Evolutionary conservation across 2,329 filamentous ascomycete species (phyloP).

Genomic region (Fusarium sublunatum): DNA sequence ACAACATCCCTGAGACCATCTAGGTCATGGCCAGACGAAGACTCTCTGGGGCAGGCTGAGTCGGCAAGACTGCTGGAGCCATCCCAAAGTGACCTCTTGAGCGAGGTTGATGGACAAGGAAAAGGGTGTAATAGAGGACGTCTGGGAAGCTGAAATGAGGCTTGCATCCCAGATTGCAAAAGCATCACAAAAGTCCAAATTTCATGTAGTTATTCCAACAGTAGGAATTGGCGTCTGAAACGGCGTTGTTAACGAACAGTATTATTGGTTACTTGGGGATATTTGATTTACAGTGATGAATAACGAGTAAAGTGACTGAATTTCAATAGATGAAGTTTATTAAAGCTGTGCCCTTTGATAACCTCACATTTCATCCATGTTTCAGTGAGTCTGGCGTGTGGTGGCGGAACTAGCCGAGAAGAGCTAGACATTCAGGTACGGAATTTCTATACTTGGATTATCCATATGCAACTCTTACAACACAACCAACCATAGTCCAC

Average conservation of each 20-base stretch:
- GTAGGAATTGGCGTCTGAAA: slow-evolving; percentile 46
- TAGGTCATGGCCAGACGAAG: slow-evolving; percentile 45
- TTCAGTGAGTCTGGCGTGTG: not conserved
- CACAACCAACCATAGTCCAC: slow-evolving; percentile 9
- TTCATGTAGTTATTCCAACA: slow-evolving; percentile 46
- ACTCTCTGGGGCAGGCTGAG: slow-evolving; percentile 27
- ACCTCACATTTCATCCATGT: not conserved
- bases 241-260: slow-evolving; percentile 46
- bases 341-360: not conserved
- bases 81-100: slow-evolving; percentile 26
- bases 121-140: slow-evolving; percentile 46
- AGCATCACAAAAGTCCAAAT: slow-evolving; percentile 47
- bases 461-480: slow-evolving; percentile 16
- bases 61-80: slow-evolving; percentile 34
- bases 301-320: not conserved
- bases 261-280: slow-evolving; percentile 26
- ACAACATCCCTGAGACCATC: slow-evolving; percentile 68
- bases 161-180: slow-evolving; percentile 36
- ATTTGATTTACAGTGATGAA: not conserved
- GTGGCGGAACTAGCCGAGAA: slow-evolving; percentile 39
- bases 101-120: slow-evolving; percentile 41
- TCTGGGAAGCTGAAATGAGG: slow-evolving; percentile 38
- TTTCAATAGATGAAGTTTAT: not conserved
- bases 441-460: slow-evolving; percentile 27
- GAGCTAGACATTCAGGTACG: slow-evolving; percentile 28